Percentiles rank a stretch among this genome's conserved stretches.
These are phyloP conservation scores for Knufia fluminis DNA, from an alignment of 2,329 filamentous ascomycete genomes.

Conservation along the genomic window DNA sequence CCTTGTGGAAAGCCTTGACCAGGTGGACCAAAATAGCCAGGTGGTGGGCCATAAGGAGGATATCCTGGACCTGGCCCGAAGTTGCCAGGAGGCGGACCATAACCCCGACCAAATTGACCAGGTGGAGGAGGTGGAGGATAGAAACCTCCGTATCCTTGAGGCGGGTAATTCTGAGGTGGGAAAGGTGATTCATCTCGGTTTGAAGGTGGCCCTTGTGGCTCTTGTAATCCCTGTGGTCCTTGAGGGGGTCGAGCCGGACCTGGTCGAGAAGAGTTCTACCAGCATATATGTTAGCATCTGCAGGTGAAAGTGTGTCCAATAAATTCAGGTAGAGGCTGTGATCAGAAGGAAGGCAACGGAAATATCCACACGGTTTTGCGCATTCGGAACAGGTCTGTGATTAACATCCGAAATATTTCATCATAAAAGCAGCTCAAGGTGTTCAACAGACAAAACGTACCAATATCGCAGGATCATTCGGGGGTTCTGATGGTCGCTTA, in stretches of 20 bases:
- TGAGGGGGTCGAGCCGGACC: slow-evolving; percentile 28
- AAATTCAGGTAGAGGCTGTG: slow-evolving; percentile 21
- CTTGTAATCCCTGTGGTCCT: no score
- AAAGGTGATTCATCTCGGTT: slow-evolving; percentile 29
- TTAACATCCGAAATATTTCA: slow-evolving; percentile 99
- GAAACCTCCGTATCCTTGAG: slow-evolving; percentile 29
- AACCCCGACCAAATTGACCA: slow-evolving; percentile 37
- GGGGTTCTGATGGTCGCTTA: slow-evolving; percentile 60
- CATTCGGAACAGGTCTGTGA: slow-evolving; percentile 67
- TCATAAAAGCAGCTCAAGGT: slow-evolving; percentile 47
- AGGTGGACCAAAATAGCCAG: slow-evolving; percentile 61
- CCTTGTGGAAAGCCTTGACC: slow-evolving; percentile 64
- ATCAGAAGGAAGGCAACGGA: slow-evolving; percentile 99
- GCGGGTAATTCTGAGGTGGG: slow-evolving; percentile 42
- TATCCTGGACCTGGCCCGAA: slow-evolving; percentile 52
- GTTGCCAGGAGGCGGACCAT: slow-evolving; percentile 40
- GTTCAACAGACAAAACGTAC: slow-evolving; percentile 54
- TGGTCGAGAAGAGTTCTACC: slow-evolving; percentile 36
- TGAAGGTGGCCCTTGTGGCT: slow-evolving; percentile 37
- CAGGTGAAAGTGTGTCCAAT: not conserved
- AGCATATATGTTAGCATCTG: slow-evolving; percentile 9
- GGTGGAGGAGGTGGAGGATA: slow-evolving; percentile 33
- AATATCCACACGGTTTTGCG: slow-evolving; percentile 93
- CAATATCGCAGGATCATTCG: slow-evolving; percentile 86
- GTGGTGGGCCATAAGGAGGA: slow-evolving; percentile 64